phyloP scores from a whole-genome alignment of 2,329 filamentous ascomycete species.

The Lasiodiplodia theobromae region DNA sequence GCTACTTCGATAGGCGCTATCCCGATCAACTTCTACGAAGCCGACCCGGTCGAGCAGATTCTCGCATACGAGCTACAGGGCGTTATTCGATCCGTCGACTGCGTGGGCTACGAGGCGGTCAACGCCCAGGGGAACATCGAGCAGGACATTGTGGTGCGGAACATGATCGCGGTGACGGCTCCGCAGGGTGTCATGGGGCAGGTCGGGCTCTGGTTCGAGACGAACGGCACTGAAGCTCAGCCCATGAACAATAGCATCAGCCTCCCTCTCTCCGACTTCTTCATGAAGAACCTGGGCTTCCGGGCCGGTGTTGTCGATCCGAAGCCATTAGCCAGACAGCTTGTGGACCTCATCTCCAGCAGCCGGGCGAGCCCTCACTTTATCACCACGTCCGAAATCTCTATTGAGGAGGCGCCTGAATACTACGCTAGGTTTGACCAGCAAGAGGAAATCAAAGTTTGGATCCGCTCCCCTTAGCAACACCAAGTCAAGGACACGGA shows the following conservation, averaged over 20 bases:
- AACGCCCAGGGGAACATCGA: slow-evolving; percentile 33
- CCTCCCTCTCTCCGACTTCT: slow-evolving; percentile 32
- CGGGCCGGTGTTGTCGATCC: slow-evolving; percentile 32
- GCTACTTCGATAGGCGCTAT: slow-evolving; percentile 32
- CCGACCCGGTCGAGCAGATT: slow-evolving; percentile 33
- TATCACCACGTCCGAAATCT: slow-evolving; percentile 33
- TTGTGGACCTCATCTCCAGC: slow-evolving; percentile 32
- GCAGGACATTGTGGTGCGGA: slow-evolving; percentile 36
- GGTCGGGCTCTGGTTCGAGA: slow-evolving; percentile 35
- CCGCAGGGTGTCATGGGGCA: slow-evolving; percentile 38
- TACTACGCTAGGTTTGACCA: slow-evolving; percentile 34
- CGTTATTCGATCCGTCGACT: slow-evolving; percentile 32
- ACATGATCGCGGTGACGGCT: slow-evolving; percentile 37
- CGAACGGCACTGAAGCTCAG: neutral
- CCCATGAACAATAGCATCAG: slow-evolving; percentile 13
- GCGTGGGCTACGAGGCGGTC: slow-evolving; percentile 31
- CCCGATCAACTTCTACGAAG: slow-evolving; percentile 32
- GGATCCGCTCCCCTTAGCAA: too few relatives aligned
- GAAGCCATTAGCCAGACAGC: slow-evolving; percentile 27
- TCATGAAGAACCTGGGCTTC: slow-evolving; percentile 30
- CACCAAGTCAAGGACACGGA: too few relatives aligned
- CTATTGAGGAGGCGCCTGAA: slow-evolving; percentile 36
- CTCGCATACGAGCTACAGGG: slow-evolving; percentile 31
- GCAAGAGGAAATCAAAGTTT: neutral
- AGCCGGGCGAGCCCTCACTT: slow-evolving; percentile 33